phyloP scores from a whole-genome alignment of 2,329 filamentous ascomycete genomes.

The Biscogniauxia mediterranea region DNA sequence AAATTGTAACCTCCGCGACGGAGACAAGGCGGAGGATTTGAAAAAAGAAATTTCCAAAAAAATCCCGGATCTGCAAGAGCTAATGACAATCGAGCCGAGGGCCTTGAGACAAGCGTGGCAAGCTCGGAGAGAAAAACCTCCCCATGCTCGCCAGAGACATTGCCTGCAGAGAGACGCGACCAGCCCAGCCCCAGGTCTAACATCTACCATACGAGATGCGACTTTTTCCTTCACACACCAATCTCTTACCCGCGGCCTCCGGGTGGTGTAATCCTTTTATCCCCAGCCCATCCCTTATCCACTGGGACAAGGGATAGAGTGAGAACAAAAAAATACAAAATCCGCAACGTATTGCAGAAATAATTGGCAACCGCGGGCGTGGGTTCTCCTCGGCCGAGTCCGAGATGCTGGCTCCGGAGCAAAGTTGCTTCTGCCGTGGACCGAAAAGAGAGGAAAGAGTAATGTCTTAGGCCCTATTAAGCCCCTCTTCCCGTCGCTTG shows the following conservation, averaged over 20 bases:
- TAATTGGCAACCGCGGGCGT: conserved; percentile 23
- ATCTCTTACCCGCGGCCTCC: conserved; percentile 30
- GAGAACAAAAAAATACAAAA: background rate
- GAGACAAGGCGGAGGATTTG: background rate
- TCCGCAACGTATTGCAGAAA: background rate
- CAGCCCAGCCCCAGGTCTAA: conserved; percentile 43
- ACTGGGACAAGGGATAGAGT: conserved; percentile 26
- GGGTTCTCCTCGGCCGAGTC: conserved; percentile 53
- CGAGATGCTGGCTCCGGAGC: conserved; percentile 57
- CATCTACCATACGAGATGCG: conserved; percentile 11
- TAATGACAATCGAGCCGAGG: conserved; percentile 33
- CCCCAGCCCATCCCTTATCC: conserved; percentile 1
- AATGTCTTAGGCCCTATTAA: background rate
- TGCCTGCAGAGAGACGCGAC: conserved; percentile 47
- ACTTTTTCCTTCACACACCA: conserved; percentile 25
- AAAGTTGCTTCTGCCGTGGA: conserved; percentile 46
- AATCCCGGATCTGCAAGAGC: conserved; percentile 21
- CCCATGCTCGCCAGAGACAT: conserved; percentile 13
- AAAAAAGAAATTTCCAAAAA: conserved; percentile 10
- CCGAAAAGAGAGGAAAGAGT: conserved; percentile 13
- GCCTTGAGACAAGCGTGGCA: conserved; percentile 35
- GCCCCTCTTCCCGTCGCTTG: background rate
- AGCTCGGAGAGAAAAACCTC: conserved; percentile 16
- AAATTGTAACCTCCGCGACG: conserved; percentile 8
- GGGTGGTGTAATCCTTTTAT: conserved; percentile 18